Evolutionary conservation across 352 stramenopile species (phyloP).

Genomic region (Phytopythium ostracodes): DNA sequence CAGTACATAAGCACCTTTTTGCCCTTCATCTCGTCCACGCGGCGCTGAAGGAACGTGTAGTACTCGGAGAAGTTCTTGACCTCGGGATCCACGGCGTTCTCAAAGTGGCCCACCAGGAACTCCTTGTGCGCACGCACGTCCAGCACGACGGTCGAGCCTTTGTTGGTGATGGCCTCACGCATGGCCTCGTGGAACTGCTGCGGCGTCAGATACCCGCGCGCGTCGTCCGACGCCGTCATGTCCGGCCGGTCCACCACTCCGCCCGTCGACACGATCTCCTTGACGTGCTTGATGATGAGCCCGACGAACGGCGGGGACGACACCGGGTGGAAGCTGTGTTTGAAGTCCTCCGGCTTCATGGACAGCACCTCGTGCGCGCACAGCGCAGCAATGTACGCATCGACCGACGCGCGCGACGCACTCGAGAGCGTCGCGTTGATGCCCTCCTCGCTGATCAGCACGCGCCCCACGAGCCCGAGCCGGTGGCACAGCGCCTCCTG

Average conservation of each 20-base stretch:
- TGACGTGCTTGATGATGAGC: constrained; percentile 71
- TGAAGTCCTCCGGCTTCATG: constrained; percentile 71
- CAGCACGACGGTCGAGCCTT: constrained; percentile 47
- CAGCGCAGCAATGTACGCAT: constrained; percentile 66
- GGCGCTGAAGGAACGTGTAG: constrained; percentile 58
- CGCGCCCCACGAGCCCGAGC: constrained; percentile 59
- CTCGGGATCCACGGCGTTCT: constrained; percentile 54
- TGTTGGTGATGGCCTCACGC: constrained; percentile 30
- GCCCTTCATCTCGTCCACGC: constrained; percentile 53
- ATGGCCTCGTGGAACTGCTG: constrained; percentile 74
- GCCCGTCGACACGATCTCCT: constrained; percentile 73
- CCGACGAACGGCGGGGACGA: constrained; percentile 46
- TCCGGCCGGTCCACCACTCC: constrained; percentile 43
- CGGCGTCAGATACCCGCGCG: constrained; percentile 68
- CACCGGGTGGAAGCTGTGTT: constrained; percentile 47
- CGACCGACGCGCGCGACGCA: constrained; percentile 29
- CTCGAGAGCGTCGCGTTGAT: constrained; percentile 82
- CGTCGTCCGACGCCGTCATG: constrained; percentile 49
- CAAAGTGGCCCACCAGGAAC: constrained; percentile 68
- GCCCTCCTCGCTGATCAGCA: constrained; percentile 77
- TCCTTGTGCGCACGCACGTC: constrained; percentile 66
- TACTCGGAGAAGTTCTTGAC: constrained; percentile 80
- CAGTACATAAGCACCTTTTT: constrained; percentile 83
- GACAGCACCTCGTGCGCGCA: constrained; percentile 41
- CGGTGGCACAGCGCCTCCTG: constrained; percentile 49